These are phyloP conservation scores for Thielaviopsis ethacetica DNA, from an alignment of 2,329 filamentous ascomycete species.

Conservation along the genomic window DNA sequence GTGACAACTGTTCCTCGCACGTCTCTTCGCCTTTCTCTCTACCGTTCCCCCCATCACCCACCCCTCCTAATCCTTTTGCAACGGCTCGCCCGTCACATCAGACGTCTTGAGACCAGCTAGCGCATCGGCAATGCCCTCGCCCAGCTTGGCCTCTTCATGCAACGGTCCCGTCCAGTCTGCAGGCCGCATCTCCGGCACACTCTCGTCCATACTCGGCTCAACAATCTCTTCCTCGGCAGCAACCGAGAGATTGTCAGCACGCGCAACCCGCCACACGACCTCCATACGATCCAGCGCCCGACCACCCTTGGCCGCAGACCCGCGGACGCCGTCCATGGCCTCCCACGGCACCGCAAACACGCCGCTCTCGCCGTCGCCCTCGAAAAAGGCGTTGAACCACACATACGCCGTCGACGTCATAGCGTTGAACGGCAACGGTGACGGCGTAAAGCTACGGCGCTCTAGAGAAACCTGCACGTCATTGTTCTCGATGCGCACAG, in stretches of 20 bases:
- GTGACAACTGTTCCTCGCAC: not conserved
- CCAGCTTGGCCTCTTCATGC: slow-evolving; percentile 24
- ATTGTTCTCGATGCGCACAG: slow-evolving; percentile 57
- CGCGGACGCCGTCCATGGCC: slow-evolving; percentile 86
- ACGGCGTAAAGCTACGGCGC: slow-evolving; percentile 62
- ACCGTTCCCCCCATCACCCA: no score
- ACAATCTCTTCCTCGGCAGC: slow-evolving; percentile 23
- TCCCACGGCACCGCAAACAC: slow-evolving; percentile 44
- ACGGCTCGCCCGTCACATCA: slow-evolving; percentile 22
- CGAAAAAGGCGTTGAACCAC: slow-evolving; percentile 94
- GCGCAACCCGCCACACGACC: slow-evolving; percentile 57
- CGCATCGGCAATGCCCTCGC: slow-evolving; percentile 23
- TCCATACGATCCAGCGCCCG: slow-evolving; percentile 66
- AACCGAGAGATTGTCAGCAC: slow-evolving; percentile 11
- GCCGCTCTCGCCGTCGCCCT: slow-evolving; percentile 49
- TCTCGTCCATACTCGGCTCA: slow-evolving; percentile 49
- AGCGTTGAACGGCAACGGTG: slow-evolving; percentile 69
- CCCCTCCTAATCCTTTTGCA: slow-evolving; percentile 11
- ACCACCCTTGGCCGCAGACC: slow-evolving; percentile 65
- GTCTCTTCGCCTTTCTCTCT: not conserved
- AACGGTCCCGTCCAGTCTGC: slow-evolving; percentile 59
- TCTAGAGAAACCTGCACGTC: slow-evolving; percentile 88
- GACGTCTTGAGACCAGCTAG: slow-evolving; percentile 22
- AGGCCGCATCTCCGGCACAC: slow-evolving; percentile 51
- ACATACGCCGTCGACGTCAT: slow-evolving; percentile 87